Evolutionary conservation across 1,139 yeast genomes (phyloP).

Genomic region (Kazachstania sp.): DNA sequence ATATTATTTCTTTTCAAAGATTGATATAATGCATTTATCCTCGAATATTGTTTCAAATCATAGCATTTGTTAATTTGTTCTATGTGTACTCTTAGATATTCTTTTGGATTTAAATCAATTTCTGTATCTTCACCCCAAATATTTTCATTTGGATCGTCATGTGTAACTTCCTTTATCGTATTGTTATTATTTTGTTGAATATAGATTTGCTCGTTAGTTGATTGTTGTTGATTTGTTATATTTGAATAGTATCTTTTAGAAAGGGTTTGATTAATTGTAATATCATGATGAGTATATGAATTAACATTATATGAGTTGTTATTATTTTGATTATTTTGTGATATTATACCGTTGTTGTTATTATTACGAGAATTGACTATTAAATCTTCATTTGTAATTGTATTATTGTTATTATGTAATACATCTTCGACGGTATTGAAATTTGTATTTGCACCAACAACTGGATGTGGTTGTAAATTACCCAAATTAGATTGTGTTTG

Average conservation of each 20-base stretch:
- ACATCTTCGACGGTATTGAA: conserved; percentile 21
- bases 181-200: neutral
- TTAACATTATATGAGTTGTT: too few relatives aligned
- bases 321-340: neutral
- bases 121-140: conserved; percentile 30
- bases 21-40: conserved; percentile 33
- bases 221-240: neutral
- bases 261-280: neutral
- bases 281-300: neutral
- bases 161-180: neutral
- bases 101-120: conserved; percentile 18
- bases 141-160: neutral
- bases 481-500: neutral
- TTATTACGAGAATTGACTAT: neutral
- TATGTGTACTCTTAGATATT: conserved; percentile 21
- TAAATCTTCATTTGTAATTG: neutral
- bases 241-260: conserved; percentile 7
- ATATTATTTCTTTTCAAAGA: conserved; percentile 34
- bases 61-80: conserved; percentile 23
- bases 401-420: conserved; percentile 8
- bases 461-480: conserved; percentile 18
- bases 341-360: too few relatives aligned
- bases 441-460: conserved; percentile 23
- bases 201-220: neutral
- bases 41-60: conserved; percentile 25